A percentile compares a stretch with the other conserved stretches of the same genome.
phyloP scores from a whole-genome alignment of 495 filamentous ascomycete genomes.

The Pseudoneurospora amorphoporcata region DNA sequence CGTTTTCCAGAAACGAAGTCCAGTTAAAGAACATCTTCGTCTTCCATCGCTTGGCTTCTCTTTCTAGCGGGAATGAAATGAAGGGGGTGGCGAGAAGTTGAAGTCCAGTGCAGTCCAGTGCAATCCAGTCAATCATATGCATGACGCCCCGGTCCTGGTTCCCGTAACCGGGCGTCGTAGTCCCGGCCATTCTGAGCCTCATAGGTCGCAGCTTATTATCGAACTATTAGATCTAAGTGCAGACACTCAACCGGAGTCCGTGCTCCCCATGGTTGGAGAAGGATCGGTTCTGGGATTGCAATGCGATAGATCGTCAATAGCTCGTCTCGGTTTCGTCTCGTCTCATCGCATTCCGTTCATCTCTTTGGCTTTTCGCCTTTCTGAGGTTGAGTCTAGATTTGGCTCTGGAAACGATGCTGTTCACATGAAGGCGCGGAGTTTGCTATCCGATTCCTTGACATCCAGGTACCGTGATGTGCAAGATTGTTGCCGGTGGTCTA shows the following conservation, averaged over 20 bases:
- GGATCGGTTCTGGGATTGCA: neutral
- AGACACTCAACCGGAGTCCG: neutral
- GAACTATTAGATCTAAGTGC: neutral
- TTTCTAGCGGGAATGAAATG: neutral
- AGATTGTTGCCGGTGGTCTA: neutral
- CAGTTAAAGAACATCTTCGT: neutral
- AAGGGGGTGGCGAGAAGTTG: neutral
- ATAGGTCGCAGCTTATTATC: neutral
- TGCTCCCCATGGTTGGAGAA: neutral
- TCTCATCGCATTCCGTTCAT: neutral
- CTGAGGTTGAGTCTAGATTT: neutral
- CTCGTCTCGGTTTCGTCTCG: neutral
- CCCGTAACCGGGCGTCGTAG: neutral
- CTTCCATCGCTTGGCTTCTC: neutral
- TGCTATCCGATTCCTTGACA: neutral
- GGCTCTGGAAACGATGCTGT: neutral
- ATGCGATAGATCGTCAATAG: neutral
- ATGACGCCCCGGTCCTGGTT: neutral
- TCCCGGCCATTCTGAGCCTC: neutral
- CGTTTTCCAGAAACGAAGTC: neutral
- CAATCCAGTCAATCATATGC: neutral
- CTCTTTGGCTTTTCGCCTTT: neutral
- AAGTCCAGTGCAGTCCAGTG: neutral
- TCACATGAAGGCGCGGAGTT: neutral
- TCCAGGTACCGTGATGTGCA: neutral